Evolutionary conservation across 805 yeast genomes (phyloP).

Genomic region (Starmera quercuum): DNA sequence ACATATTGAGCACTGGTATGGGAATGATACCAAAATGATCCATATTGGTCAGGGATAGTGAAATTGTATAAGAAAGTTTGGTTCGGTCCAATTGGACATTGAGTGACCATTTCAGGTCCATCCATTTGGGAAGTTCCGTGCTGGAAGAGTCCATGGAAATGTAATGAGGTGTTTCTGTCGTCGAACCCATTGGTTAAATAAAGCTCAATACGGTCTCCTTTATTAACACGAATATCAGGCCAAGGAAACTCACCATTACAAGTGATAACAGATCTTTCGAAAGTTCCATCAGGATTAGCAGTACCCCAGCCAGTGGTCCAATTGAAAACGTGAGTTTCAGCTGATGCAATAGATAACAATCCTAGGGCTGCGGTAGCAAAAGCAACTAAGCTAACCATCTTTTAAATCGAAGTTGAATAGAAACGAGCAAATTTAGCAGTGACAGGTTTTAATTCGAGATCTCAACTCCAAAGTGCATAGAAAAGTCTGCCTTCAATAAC

Average conservation of each 20-base stretch:
- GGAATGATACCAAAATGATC: slow-evolving; percentile 97
- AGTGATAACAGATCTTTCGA: slow-evolving; percentile 33
- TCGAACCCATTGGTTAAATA: slow-evolving; percentile 68
- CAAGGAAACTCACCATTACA: slow-evolving; percentile 62
- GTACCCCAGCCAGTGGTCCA: slow-evolving; percentile 59
- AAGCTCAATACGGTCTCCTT: slow-evolving; percentile 72
- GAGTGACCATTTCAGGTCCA: slow-evolving; percentile 83
- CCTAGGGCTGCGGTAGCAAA: background rate
- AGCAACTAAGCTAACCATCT: background rate
- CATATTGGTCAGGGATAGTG: slow-evolving; percentile 73
- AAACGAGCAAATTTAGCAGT: too few species aligned
- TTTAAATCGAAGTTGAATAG: too few species aligned
- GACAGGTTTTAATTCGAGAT: too few species aligned
- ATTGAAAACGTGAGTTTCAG: slow-evolving; percentile 47
- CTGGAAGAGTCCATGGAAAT: slow-evolving; percentile 88
- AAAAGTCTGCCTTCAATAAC: too few species aligned
- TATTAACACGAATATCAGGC: slow-evolving; percentile 71
- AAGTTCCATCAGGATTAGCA: slow-evolving; percentile 32
- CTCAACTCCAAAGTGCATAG: too few species aligned
- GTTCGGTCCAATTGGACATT: slow-evolving; percentile 88
- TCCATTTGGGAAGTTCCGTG: slow-evolving; percentile 73
- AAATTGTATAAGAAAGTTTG: slow-evolving; percentile 76
- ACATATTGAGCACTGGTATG: slow-evolving; percentile 87
- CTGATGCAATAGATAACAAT: slow-evolving; percentile 1
- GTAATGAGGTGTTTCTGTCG: slow-evolving; percentile 67